Evolutionary conservation across 129 eudicot species (phyloP), one percentile per base, ranked within the genome.

Genomic region (Chrysanthemum makinoi): DNA sequence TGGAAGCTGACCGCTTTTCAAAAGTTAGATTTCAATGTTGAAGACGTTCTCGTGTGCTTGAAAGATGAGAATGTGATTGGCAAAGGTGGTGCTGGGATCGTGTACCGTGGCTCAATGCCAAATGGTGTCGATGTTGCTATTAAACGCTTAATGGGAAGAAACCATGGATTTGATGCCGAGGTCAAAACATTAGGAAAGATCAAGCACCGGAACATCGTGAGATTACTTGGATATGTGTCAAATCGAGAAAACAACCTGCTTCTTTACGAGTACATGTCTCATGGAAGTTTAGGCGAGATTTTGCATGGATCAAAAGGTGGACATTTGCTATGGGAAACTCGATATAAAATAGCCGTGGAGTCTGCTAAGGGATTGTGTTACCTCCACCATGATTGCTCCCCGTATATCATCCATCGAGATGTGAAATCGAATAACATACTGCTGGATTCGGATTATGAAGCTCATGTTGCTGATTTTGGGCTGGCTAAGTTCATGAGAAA

Each of bases 391-490:
- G 98, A 94, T 71, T 94, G 97, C 66, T 83, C 87, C n/a, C 98
- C 98, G 4, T 74, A 84, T 63, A 94, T 94, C 33, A 68, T 94
- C 46, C 98, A 94, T 26, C 84, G 98, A 60, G 98, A 94, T 43
- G 98, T 94, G 55, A 94, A 94, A 61, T 86, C 93, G 0, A 94
- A 87, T 44, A 94, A 94, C 50, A 94, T 94, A 30, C 48, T 94
- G 33, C 75, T 94, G 75, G 98, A 94, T 75, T 86, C 83, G 0
- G 91, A 90, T 69, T 86, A 82, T 33, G 98, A 94, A 63, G 98
- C 98, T 26, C 98, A 94, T 82, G 98, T 94, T 30, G 98, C 98
- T 33, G 98, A 94, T 80, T 94, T 94, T 56, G 98, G 98, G 62
- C 70, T 94, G 16, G 98, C 98, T 56, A 94, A 93, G 92, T 93